Evolutionary conservation across 371 early-diverging fungal genomes (phyloP).

Genomic region (Mucor sp.): DNA sequence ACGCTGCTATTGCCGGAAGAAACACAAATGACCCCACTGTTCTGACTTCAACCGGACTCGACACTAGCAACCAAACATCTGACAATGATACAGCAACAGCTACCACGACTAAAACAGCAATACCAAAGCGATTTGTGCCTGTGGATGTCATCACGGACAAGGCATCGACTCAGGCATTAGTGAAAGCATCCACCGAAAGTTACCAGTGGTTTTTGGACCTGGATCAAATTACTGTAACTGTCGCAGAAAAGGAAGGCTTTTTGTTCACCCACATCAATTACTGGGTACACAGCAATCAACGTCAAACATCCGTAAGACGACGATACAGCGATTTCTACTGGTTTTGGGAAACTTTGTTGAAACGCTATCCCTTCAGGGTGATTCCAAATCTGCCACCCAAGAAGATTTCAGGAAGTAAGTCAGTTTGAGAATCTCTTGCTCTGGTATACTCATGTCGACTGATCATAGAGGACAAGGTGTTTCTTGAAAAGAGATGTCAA

Average conservation of each 20-base stretch:
- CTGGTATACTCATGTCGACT: background rate
- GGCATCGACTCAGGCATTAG: constrained; percentile 15
- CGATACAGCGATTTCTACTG: constrained; percentile 54
- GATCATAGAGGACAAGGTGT: constrained; percentile 59
- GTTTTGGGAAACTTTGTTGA: constrained; percentile 42
- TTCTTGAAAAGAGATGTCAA: constrained; percentile 69
- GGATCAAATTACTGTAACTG: constrained; percentile 62
- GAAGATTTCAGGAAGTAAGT: constrained; percentile 46
- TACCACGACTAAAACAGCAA: background rate
- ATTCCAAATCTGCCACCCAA: constrained; percentile 51
- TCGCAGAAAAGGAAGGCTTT: constrained; percentile 69
- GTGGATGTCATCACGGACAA: constrained; percentile 11
- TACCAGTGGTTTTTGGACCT: constrained; percentile 53
- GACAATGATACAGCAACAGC: background rate
- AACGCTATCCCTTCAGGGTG: constrained; percentile 46
- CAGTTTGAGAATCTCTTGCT: background rate
- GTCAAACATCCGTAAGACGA: constrained; percentile 40
- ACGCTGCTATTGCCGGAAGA: background rate
- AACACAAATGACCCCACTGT: background rate
- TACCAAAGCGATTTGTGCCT: background rate
- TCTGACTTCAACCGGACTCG: background rate
- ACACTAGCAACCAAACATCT: constrained; percentile 1
- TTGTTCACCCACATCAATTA: constrained; percentile 53
- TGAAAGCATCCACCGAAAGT: constrained; percentile 19
- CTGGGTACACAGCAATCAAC: constrained; percentile 42